A percentile compares a stretch with the other conserved stretches of the same genome.
phyloP scores from a whole-genome alignment of 2,329 filamentous ascomycete species.

The Ceratocystis albifundus region DNA sequence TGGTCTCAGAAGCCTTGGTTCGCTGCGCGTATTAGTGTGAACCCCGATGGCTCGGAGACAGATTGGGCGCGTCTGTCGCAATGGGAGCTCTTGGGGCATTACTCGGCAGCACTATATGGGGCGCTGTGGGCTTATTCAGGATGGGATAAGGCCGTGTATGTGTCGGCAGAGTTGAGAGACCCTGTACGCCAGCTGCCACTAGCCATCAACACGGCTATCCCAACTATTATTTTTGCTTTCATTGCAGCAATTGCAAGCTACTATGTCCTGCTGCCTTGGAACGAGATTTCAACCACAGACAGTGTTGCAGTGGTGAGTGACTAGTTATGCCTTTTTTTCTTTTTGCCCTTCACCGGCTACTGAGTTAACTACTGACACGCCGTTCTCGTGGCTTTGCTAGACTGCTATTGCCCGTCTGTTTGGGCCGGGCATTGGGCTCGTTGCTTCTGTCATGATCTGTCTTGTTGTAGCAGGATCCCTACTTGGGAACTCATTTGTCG shows the following conservation, averaged over 20 bases:
- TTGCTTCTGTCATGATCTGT: conserved; percentile 46
- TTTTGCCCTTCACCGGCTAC: neutral
- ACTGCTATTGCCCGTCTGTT: conserved; percentile 46
- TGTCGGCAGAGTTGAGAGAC: conserved; percentile 41
- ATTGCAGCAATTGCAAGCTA: conserved; percentile 50
- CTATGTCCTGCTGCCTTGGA: conserved; percentile 51
- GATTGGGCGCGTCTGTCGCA: conserved; percentile 39
- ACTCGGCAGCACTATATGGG: conserved; percentile 49
- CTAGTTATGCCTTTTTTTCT: neutral
- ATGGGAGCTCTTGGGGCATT: conserved; percentile 51
- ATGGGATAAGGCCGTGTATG: conserved; percentile 53
- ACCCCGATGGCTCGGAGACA: conserved; percentile 39
- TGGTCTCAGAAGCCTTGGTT: conserved; percentile 48
- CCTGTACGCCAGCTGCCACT: conserved; percentile 46
- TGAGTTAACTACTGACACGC: neutral
- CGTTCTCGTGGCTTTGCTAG: conserved; percentile 27
- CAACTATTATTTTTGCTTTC: conserved; percentile 49
- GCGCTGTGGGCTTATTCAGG: conserved; percentile 55
- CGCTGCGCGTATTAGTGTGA: conserved; percentile 37
- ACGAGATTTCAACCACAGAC: conserved; percentile 45
- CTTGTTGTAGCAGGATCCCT: conserved; percentile 51
- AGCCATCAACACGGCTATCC: conserved; percentile 50
- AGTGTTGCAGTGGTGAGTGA: conserved; percentile 49
- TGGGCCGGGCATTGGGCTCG: conserved; percentile 41
- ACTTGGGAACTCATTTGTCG: conserved; percentile 51